A percentile compares a stretch with the other conserved stretches of the same genome.
These are phyloP conservation scores for Castanospermum australe DNA, from an alignment of 306 rosid species.

Conservation along the genomic window DNA sequence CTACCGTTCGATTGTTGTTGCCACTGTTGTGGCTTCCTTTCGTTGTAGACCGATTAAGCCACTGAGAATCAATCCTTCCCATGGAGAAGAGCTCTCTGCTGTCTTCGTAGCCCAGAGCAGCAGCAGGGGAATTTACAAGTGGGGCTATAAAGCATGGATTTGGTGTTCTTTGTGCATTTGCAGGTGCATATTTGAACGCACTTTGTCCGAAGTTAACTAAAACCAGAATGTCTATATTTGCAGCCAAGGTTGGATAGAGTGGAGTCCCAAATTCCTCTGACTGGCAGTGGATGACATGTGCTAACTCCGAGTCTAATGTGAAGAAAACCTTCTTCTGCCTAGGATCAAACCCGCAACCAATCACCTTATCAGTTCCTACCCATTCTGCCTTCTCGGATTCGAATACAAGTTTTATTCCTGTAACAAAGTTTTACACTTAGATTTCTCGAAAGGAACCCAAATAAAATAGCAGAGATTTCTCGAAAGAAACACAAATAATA, in stretches of 20 bases:
- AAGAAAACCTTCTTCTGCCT: slow-evolving; percentile 86
- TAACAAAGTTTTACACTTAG: background rate
- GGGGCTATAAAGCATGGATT: slow-evolving; percentile 84
- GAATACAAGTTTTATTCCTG: slow-evolving; percentile 74
- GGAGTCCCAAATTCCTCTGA: slow-evolving; percentile 79
- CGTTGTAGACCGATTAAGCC: slow-evolving; percentile 49
- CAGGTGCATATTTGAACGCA: slow-evolving; percentile 72
- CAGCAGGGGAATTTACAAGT: slow-evolving; percentile 41
- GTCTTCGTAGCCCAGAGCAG: slow-evolving; percentile 66
- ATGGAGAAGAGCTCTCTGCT: slow-evolving; percentile 95
- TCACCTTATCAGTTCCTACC: slow-evolving; percentile 71
- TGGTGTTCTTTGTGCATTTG: slow-evolving; percentile 80
- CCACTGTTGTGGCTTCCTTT: slow-evolving; percentile 49
- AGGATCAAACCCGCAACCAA: slow-evolving; percentile 95
- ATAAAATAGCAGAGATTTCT: background rate
- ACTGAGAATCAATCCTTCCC: slow-evolving; percentile 84
- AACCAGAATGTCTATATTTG: slow-evolving; percentile 58
- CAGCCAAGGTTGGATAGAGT: slow-evolving; percentile 71
- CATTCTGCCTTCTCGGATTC: slow-evolving; percentile 75
- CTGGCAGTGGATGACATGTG: slow-evolving; percentile 70
- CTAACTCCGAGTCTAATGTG: slow-evolving; percentile 82
- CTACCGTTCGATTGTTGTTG: slow-evolving; percentile 20
- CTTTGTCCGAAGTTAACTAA: slow-evolving; percentile 84
- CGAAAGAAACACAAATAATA: background rate
- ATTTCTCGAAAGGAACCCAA: background rate